These are phyloP conservation scores for Erysimum cheiri DNA, from an alignment of 441 rosid species.

Conservation along the genomic window DNA sequence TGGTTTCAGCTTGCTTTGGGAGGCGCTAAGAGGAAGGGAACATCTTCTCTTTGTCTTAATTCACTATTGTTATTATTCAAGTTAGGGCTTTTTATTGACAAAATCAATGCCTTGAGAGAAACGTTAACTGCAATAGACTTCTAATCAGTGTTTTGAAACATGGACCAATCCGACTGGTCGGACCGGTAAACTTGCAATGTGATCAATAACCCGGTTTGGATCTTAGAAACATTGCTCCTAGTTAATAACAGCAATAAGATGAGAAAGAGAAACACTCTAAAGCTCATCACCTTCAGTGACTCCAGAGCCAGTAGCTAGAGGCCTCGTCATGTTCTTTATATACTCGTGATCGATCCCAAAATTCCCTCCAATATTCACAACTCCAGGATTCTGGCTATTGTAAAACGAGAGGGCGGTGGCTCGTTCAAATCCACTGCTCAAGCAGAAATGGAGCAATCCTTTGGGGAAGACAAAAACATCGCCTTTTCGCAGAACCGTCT, in stretches of 20 bases:
- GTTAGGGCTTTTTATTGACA: conserved; percentile 6
- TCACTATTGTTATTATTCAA: not conserved
- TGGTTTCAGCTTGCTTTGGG: not conserved
- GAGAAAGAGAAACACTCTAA: conserved; percentile 15
- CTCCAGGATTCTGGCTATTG: conserved; percentile 88
- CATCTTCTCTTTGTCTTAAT: conserved; percentile 45
- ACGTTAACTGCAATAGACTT: not conserved
- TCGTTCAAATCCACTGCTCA: conserved; percentile 61
- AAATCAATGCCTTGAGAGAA: conserved; percentile 13
- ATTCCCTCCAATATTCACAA: conserved; percentile 50
- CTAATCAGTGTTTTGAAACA: not conserved
- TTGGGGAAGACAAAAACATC: conserved; percentile 76
- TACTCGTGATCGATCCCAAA: conserved; percentile 45
- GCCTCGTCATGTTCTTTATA: conserved; percentile 43
- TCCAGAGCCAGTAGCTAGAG: conserved; percentile 38
- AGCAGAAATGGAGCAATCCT: conserved; percentile 69
- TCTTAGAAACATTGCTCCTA: not conserved
- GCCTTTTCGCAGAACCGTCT: conserved; percentile 53
- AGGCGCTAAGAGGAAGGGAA: too few relatives aligned
- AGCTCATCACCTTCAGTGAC: conserved; percentile 30
- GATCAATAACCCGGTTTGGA: not conserved
- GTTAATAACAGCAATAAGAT: not conserved
- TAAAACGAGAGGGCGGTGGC: conserved; percentile 64
- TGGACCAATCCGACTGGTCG: not conserved
- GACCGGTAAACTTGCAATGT: not conserved